A percentile compares a stretch with the other conserved stretches of the same genome.
Conservation (phyloP, 2,329 filamentous ascomycete species). For the Trichoderma atroviride region DNA sequence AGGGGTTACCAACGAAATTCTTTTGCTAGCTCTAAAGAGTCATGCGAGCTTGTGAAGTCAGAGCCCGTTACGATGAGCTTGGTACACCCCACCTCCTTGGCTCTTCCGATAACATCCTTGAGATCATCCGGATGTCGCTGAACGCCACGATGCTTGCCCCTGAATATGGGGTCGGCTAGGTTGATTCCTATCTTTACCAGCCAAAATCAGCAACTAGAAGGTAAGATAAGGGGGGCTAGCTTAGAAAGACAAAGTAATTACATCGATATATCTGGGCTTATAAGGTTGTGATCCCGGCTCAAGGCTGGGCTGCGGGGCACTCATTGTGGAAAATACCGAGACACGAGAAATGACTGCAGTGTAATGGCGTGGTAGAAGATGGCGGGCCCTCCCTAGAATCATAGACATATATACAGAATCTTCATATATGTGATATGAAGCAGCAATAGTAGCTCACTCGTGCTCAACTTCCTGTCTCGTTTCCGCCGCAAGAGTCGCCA, state of each 20-base stretch:
- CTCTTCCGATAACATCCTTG: conserved; percentile 74
- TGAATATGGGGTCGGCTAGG: conserved; percentile 87
- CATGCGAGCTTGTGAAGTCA: conserved; percentile 74
- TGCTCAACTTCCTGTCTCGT: neutral
- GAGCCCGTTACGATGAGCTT: conserved; percentile 96
- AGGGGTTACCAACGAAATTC: conserved; percentile 66
- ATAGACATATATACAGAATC: conserved; percentile 13
- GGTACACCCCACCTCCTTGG: conserved; percentile 74
- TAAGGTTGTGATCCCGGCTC: conserved; percentile 33
- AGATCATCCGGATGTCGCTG: conserved; percentile 75
- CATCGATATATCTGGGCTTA: conserved; percentile 63
- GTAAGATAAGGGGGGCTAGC: neutral
- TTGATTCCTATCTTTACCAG: conserved; percentile 81
- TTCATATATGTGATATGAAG: conserved; percentile 3
- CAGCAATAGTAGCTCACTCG: neutral
- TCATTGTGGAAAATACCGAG: conserved; percentile 34
- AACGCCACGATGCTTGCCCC: conserved; percentile 80
- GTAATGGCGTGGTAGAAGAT: conserved; percentile 17
- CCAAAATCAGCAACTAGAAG: neutral
- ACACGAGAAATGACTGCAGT: conserved; percentile 13
- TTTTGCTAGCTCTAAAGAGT: conserved; percentile 73
- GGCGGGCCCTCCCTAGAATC: conserved; percentile 14
- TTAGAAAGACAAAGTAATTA: conserved; percentile 41
- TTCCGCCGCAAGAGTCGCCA: neutral
- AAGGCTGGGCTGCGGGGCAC: conserved; percentile 30